Base-by-base conservation (phyloP, 2,329 filamentous ascomycete species). In the Colletotrichum sp. region DNA sequence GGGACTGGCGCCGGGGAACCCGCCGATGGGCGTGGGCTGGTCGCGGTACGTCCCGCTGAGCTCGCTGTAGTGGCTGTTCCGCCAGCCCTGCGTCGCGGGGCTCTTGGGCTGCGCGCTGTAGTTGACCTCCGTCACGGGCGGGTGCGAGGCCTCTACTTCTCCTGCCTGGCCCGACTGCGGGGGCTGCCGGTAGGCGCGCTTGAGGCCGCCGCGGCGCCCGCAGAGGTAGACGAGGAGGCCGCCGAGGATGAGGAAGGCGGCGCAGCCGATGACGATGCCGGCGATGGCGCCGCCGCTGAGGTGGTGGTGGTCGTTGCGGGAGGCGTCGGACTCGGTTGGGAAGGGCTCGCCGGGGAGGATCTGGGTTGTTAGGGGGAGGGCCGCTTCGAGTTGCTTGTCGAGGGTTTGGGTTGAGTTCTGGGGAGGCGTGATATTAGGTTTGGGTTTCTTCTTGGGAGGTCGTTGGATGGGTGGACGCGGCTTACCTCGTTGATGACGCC, bases 401-500 rank as follows among this genome's bases (percentile, higher is more conserved):
- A 89, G 85, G 0, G 88, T 89, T 71, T 87, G 83, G 1, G 87
- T 90, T 8, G 81, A 70, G 78, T 91, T 92, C 80, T 83, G 52
- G 5, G 43, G n/a, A 52, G 43, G 6, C 38, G 58, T 10, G 4
- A 21, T 34, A 70, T 80, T 55, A 81, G 78, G 9, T 16, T 30
- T 65, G 32, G 70, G 6, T 62, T 55, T 6, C 52, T n/a, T 18
- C 43, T 21, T 6, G 18, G 1, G 34, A 28, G 21, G 38, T 4
- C 26, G 26, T 56, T 26, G 15, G 1, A 0, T 8, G 30, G 62
- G n/a, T 6, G 10, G 32, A 24, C 34, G 8, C 30, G 24, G 73
- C 87, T 76, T 85, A 92, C 90, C 8, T 93, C 90, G 80, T 96
- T 96, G 78, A 96, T 93, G 2, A 91, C 93, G 5, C 94, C 94